Conservation (phyloP, 345 rosid species). For the Pugionium cornutum region DNA sequence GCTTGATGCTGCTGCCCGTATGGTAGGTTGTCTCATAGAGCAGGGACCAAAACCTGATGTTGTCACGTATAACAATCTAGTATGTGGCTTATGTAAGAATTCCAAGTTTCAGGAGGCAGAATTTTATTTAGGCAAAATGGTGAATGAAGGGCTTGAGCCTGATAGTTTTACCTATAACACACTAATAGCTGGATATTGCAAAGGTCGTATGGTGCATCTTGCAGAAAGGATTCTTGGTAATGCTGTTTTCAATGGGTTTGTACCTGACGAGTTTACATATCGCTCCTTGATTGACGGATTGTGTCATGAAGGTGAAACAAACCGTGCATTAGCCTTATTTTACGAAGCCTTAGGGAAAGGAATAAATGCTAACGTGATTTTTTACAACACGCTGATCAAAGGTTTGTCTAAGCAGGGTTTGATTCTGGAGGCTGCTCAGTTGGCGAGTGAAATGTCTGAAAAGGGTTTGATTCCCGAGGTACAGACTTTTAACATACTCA, state of each 20-base stretch:
- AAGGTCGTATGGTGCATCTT: slow-evolving; percentile 57
- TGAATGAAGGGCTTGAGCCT: slow-evolving; percentile 75
- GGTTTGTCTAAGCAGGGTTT: slow-evolving; percentile 81
- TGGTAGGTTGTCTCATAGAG: slow-evolving; percentile 55
- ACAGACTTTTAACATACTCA: slow-evolving; percentile 77
- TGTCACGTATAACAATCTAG: slow-evolving; percentile 76
- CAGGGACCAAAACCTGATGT: slow-evolving; percentile 75
- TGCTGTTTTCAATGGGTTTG: slow-evolving; percentile 78
- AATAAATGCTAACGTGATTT: slow-evolving; percentile 54
- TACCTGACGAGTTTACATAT: slow-evolving; percentile 77
- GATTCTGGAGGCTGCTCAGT: slow-evolving; percentile 65
- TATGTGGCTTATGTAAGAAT: slow-evolving; percentile 74
- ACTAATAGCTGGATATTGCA: slow-evolving; percentile 74
- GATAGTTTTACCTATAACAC: slow-evolving; percentile 76
- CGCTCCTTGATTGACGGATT: slow-evolving; percentile 70
- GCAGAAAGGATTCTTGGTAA: slow-evolving; percentile 67
- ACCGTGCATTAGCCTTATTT: slow-evolving; percentile 70
- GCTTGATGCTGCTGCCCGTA: slow-evolving; percentile 54
- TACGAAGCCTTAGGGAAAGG: slow-evolving; percentile 60
- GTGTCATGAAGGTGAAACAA: slow-evolving; percentile 64
- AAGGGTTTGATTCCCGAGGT: slow-evolving; percentile 64
- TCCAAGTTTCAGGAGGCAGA: slow-evolving; percentile 69
- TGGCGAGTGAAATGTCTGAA: slow-evolving; percentile 69
- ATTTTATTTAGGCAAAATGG: slow-evolving; percentile 72
- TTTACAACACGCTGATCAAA: slow-evolving; percentile 72